A percentile compares a stretch with the other conserved stretches of the same genome.
Conservation (phyloP, 2,329 filamentous ascomycete species). For the Rhynchosporium graminicola region DNA sequence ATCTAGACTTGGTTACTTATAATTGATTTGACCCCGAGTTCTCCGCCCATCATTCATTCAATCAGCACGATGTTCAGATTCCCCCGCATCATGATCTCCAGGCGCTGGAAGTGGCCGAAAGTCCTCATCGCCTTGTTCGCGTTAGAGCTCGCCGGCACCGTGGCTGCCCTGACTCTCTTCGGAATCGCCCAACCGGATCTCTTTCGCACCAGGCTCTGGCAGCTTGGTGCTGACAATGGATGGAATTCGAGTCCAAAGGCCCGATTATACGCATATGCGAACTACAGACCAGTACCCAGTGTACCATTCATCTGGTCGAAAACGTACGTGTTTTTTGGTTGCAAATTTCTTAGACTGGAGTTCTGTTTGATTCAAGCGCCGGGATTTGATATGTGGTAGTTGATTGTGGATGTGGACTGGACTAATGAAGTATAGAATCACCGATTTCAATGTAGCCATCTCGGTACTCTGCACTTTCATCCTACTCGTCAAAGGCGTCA, state of each 20-base stretch:
- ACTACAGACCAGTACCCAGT: constrained; percentile 62
- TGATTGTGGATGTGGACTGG: not conserved
- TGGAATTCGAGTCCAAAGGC: constrained; percentile 75
- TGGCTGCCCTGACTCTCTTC: constrained; percentile 69
- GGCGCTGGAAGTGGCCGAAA: constrained; percentile 51
- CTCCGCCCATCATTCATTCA: not conserved
- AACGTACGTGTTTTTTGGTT: constrained; percentile 55
- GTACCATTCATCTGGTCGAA: constrained; percentile 72
- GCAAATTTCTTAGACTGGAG: not conserved
- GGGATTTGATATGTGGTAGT: not conserved
- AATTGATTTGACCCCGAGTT: not conserved
- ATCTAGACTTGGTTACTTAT: not conserved
- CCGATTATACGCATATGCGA: constrained; percentile 72
- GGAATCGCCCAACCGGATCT: constrained; percentile 72
- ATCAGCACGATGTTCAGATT: constrained; percentile 21
- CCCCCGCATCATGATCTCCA: constrained; percentile 20
- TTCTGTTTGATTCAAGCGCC: not conserved
- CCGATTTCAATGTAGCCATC: constrained; percentile 74
- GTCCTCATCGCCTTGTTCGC: constrained; percentile 57
- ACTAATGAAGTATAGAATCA: constrained; percentile 56
- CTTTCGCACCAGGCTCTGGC: constrained; percentile 72
- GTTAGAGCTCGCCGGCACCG: constrained; percentile 64
- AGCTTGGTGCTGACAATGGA: constrained; percentile 66
- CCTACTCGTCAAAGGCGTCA: constrained; percentile 68
- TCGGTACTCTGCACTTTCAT: constrained; percentile 76